Conservation (phyloP, 1,284 basidiomycete species). For the Ustilago trichophora region DNA sequence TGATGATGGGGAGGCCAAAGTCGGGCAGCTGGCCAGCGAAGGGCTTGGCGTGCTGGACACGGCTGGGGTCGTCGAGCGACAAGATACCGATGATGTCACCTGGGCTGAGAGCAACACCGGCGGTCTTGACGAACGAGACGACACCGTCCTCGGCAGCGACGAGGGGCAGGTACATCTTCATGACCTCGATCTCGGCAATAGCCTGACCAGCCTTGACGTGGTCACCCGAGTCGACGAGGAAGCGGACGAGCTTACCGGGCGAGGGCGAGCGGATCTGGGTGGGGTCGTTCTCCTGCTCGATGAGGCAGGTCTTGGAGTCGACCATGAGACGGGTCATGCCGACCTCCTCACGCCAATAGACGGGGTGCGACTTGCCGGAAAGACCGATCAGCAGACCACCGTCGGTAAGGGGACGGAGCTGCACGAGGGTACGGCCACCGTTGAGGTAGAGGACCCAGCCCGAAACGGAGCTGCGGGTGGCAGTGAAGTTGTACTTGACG, state of each 20-base stretch:
- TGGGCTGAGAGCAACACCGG: constrained; percentile 94
- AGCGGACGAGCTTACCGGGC: constrained; percentile 95
- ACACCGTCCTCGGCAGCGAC: constrained; percentile 94
- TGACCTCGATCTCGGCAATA: constrained; percentile 92
- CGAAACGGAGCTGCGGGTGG: constrained; percentile 85
- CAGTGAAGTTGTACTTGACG: constrained; percentile 93
- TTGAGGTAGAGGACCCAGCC: constrained; percentile 96
- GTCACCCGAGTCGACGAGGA: constrained; percentile 95
- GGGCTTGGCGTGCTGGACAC: constrained; percentile 97
- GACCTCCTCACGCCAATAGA: constrained; percentile 99
- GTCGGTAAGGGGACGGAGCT: constrained; percentile 81
- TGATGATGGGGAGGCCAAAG: constrained; percentile 77
- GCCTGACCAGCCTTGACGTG: constrained; percentile 95
- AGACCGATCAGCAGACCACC: constrained; percentile 92
- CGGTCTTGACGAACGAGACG: constrained; percentile 86
- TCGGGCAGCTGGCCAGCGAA: constrained; percentile 85
- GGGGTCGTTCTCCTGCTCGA: constrained; percentile 99
- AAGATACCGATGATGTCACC: constrained; percentile 98
- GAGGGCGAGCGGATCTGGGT: constrained; percentile 95
- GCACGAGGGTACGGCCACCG: constrained; percentile 73
- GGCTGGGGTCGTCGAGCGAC: constrained; percentile 92
- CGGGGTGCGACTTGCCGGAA: constrained; percentile 92
- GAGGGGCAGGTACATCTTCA: constrained; percentile 70
- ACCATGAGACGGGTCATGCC: constrained; percentile 82
- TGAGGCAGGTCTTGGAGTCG: constrained; percentile 92